Conservation (phyloP, 768 basidiomycete genomes). For the Agaricus subrufescens region DNA sequence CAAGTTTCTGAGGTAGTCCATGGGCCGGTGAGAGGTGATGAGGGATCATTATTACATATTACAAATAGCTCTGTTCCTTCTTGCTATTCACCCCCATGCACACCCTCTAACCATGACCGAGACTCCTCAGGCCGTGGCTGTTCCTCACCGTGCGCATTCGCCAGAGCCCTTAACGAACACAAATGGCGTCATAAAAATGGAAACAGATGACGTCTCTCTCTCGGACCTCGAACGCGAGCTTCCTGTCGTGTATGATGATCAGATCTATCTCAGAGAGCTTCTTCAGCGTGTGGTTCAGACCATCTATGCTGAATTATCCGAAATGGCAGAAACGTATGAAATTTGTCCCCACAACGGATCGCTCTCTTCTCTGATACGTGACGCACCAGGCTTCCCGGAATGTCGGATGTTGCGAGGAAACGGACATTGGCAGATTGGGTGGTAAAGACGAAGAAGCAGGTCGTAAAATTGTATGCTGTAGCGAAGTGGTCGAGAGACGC, state of each 20-base stretch:
- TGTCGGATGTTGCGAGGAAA: slow-evolving; percentile 79
- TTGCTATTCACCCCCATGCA: neutral
- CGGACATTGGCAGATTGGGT: slow-evolving; percentile 84
- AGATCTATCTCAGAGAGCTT: slow-evolving; percentile 68
- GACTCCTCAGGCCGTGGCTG: neutral
- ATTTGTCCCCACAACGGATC: neutral
- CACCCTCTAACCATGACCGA: slow-evolving; percentile 2
- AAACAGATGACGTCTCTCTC: slow-evolving; percentile 27
- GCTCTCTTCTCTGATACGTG: slow-evolving; percentile 5
- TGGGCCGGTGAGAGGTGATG: slow-evolving; percentile 20
- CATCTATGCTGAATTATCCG: slow-evolving; percentile 79
- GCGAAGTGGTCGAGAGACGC: slow-evolving; percentile 86
- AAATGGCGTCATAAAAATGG: slow-evolving; percentile 24
- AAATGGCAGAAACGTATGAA: slow-evolving; percentile 81
- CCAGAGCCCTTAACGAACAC: slow-evolving; percentile 10
- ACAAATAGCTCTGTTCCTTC: neutral
- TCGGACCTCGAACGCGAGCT: slow-evolving; percentile 72
- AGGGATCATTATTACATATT: neutral
- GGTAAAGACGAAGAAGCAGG: slow-evolving; percentile 85
- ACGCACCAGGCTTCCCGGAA: slow-evolving; percentile 60
- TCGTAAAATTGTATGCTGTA: slow-evolving; percentile 84
- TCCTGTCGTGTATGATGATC: slow-evolving; percentile 67
- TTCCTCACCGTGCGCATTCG: neutral
- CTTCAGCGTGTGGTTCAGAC: slow-evolving; percentile 74
- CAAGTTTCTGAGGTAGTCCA: slow-evolving; percentile 81